Percentiles rank a stretch among this genome's conserved stretches.
Conservation (phyloP, 176 grass and related monocot species). For the Microstegium vimineum region DNA sequence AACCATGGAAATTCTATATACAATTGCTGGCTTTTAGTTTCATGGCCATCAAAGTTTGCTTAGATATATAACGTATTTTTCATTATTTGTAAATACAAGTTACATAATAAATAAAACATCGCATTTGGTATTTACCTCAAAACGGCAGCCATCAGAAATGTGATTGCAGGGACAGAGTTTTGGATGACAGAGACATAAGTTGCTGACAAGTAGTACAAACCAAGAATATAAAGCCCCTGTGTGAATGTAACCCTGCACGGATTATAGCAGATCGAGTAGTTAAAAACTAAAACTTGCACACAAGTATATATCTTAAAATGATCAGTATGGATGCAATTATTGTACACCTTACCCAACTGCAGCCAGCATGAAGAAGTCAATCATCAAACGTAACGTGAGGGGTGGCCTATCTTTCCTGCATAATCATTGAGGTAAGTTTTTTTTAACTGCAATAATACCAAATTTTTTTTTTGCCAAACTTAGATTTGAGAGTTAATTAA, state of each 20-base stretch:
- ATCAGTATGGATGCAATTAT: neutral
- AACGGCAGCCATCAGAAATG: constrained; percentile 50
- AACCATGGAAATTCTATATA: neutral
- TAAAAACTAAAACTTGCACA: neutral
- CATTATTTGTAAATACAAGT: neutral
- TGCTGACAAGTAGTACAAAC: constrained; percentile 51
- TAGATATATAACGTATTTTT: neutral
- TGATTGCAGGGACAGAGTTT: constrained; percentile 53
- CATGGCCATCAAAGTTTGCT: neutral
- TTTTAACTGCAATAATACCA: neutral
- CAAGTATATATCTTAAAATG: neutral
- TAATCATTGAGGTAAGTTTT: neutral
- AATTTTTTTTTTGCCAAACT: neutral
- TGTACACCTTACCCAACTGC: constrained; percentile 40
- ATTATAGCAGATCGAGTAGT: neutral
- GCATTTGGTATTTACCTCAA: constrained; percentile 25
- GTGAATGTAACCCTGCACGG: constrained; percentile 45
- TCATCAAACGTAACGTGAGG: constrained; percentile 48
- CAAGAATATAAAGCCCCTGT: constrained; percentile 55
- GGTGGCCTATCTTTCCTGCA: constrained; percentile 52
- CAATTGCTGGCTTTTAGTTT: neutral
- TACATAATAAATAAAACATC: neutral
- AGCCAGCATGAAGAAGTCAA: constrained; percentile 59
- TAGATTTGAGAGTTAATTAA: neutral
- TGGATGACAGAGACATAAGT: constrained; percentile 69